Evolutionary conservation across 73 alveolate genomes (phyloP).

Genomic region (Tetrahymena malaccensis): DNA sequence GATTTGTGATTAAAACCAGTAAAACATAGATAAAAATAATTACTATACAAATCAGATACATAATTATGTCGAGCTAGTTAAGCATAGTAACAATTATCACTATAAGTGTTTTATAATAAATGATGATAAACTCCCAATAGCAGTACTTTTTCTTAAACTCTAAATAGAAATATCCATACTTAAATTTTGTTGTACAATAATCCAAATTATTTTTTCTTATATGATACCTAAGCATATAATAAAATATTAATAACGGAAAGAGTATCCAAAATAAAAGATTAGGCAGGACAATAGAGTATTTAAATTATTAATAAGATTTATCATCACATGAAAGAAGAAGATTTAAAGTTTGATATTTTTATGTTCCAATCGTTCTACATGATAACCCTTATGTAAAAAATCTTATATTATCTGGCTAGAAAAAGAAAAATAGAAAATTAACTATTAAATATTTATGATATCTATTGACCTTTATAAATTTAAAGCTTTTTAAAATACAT

Average conservation of each 20-base stretch:
- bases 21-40: neutral
- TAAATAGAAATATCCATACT: neutral
- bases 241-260: neutral
- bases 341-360: neutral
- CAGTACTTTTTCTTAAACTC: neutral
- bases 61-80: neutral
- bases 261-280: neutral
- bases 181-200: neutral
- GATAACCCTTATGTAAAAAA: neutral
- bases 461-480: neutral
- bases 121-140: neutral
- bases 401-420: neutral
- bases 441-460: neutral
- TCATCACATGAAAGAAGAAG: neutral
- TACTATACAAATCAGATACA: neutral
- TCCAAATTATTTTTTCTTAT: neutral
- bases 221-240: neutral
- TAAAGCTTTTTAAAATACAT: neutral
- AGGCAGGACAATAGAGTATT: neutral
- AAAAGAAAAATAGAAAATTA: neutral
- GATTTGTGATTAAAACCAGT: neutral
- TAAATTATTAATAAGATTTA: neutral
- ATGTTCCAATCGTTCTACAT: neutral
- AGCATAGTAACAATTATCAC: neutral
- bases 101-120: neutral